Evolutionary conservation across 2,329 filamentous ascomycete genomes (phyloP).

Genomic region (Apiospora arundinis): DNA sequence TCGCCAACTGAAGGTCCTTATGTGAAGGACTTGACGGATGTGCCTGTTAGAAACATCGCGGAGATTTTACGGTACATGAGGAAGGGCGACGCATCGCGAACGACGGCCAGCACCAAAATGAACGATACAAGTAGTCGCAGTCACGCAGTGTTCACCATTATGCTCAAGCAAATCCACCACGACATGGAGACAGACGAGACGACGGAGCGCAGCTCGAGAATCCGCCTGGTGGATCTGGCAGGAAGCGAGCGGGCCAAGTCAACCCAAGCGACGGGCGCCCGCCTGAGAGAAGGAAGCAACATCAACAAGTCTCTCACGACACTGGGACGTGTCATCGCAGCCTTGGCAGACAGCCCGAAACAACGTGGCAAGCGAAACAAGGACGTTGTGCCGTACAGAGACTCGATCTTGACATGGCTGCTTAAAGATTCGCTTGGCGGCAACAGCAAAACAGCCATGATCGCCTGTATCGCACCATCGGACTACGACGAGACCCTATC

Average conservation of each 20-base stretch:
- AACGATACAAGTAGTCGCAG: conserved; percentile 97
- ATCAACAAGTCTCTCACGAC: conserved; percentile 99
- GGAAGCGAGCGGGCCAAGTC: conserved; percentile 94
- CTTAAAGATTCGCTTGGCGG: conserved; percentile 95
- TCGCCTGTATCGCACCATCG: conserved; percentile 92
- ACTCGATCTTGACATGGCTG: conserved; percentile 84
- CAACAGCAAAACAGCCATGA: conserved; percentile 99
- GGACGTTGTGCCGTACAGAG: conserved; percentile 86
- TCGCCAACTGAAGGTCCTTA: conserved; percentile 95
- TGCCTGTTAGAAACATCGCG: conserved; percentile 83
- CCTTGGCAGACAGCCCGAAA: conserved; percentile 68
- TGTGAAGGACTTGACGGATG: conserved; percentile 94
- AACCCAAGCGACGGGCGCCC: conserved; percentile 90
- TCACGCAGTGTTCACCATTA: conserved; percentile 97
- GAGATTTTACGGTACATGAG: conserved; percentile 94
- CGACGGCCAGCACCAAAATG: conserved; percentile 96
- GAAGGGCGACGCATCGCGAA: conserved; percentile 85
- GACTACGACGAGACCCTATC: conserved; percentile 98
- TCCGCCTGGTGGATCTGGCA: conserved; percentile 92
- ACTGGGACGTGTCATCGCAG: conserved; percentile 92
- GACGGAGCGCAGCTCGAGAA: conserved; percentile 91
- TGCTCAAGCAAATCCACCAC: conserved; percentile 97
- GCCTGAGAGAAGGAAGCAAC: conserved; percentile 92
- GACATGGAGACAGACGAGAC: conserved; percentile 98
- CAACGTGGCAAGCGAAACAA: conserved; percentile 59